A percentile compares a stretch with the other conserved stretches of the same genome.
Evolutionary conservation across 2,329 filamentous ascomycete species (phyloP).

Genomic region (Fusarium nurragi): DNA sequence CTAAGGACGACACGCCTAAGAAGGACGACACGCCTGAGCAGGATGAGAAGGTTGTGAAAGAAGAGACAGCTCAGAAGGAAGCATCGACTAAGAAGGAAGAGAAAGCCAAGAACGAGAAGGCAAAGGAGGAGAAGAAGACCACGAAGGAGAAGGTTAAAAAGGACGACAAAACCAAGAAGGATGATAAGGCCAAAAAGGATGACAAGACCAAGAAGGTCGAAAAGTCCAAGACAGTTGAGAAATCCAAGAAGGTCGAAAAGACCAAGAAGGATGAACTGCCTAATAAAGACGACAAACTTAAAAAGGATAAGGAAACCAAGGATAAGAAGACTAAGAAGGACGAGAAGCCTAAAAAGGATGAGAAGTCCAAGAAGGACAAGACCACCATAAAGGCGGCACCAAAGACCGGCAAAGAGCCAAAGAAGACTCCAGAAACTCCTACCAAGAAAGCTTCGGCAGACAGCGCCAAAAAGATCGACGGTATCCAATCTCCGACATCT

Average conservation of each 20-base stretch:
- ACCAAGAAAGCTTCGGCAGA: slow-evolving; percentile 11
- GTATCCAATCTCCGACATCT: slow-evolving; percentile 58
- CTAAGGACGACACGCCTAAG: no score
- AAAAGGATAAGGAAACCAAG: background rate
- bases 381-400: background rate
- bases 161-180: slow-evolving; percentile 16
- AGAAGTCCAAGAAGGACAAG: slow-evolving; percentile 13
- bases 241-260: background rate
- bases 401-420: slow-evolving; percentile 9
- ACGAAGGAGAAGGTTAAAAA: slow-evolving; percentile 64
- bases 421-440: slow-evolving; percentile 15
- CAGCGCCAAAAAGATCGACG: slow-evolving; percentile 35
- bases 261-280: background rate
- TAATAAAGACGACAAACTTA: background rate
- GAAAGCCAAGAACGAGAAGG: no score
- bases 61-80: no score
- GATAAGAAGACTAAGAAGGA: background rate
- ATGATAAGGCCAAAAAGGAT: background rate
- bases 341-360: slow-evolving; percentile 46
- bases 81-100: no score
- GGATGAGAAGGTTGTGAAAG: no score
- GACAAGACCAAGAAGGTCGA: background rate
- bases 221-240: background rate
- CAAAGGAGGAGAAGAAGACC: slow-evolving; percentile 49
- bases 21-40: no score